Conservation (phyloP, 2,329 filamentous ascomycete genomes). For the Colletotrichum echinochloae region DNA sequence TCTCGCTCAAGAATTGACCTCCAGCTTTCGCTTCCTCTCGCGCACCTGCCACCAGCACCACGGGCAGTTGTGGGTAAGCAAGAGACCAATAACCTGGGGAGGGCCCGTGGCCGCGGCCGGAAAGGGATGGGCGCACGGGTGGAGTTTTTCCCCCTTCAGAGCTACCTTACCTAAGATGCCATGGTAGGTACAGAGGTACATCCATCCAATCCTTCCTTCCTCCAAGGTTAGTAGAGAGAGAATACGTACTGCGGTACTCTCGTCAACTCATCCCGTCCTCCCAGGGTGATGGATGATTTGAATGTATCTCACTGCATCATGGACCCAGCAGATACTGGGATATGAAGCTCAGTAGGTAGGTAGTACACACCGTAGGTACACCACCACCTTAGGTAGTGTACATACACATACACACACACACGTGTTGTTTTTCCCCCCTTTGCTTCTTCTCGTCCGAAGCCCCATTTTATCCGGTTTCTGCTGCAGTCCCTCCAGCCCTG, state of each 20-base stretch:
- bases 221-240: too few species aligned
- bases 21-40: conserved; percentile 42
- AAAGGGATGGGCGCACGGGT: conserved; percentile 32
- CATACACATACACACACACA: neutral
- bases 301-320: conserved; percentile 24
- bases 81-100: conserved; percentile 26
- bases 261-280: conserved; percentile 3
- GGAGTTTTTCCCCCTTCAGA: too few species aligned
- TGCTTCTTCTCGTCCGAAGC: conserved; percentile 21
- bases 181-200: conserved; percentile 34
- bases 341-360: neutral
- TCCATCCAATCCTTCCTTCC: neutral
- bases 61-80: conserved; percentile 41
- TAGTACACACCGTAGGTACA: neutral
- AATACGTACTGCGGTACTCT: conserved; percentile 28
- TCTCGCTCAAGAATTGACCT: conserved; percentile 42
- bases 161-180: too few species aligned
- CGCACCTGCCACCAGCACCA: conserved; percentile 32
- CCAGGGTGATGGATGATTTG: neutral
- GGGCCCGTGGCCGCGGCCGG: conserved; percentile 27
- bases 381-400: conserved; percentile 1
- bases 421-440: neutral
- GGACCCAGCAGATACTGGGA: conserved; percentile 3
- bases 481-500: neutral
- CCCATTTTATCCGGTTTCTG: neutral